These are phyloP conservation scores for Ustilago loliicola DNA, from an alignment of 1,284 basidiomycete genomes.

Conservation along the genomic window DNA sequence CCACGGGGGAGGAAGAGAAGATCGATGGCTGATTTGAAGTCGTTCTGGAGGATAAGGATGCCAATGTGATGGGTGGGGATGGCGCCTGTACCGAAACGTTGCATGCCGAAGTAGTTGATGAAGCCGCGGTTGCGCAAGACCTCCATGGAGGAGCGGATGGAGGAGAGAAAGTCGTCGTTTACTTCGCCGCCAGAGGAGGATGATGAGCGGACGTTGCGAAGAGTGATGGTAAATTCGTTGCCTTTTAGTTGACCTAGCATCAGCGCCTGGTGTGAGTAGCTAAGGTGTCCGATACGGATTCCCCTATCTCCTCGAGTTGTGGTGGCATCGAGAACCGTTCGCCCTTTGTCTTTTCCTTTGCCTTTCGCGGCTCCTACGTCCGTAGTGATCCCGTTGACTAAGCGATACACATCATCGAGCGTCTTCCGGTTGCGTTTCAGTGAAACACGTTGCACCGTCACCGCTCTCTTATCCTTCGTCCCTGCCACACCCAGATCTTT, in stretches of 20 bases:
- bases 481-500: conserved; percentile 87
- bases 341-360: conserved; percentile 37
- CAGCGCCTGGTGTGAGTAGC: conserved; percentile 83
- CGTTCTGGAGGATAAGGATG: conserved; percentile 84
- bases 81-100: conserved; percentile 95
- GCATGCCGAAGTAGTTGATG: conserved; percentile 99
- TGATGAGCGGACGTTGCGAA: conserved; percentile 77
- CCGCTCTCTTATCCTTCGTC: conserved; percentile 97
- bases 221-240: conserved; percentile 93
- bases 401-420: conserved; percentile 84
- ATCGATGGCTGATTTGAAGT: conserved; percentile 73
- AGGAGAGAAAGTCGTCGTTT: conserved; percentile 52
- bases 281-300: conserved; percentile 87
- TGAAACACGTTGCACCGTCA: conserved; percentile 92
- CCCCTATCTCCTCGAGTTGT: conserved; percentile 74
- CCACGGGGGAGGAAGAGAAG: conserved; percentile 52
- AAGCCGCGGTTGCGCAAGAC: conserved; percentile 88
- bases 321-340: conserved; percentile 39
- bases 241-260: conserved; percentile 96
- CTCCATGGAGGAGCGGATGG: conserved; percentile 82
- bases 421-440: conserved; percentile 83
- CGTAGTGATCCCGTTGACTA: conserved; percentile 71
- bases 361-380: conserved; percentile 48
- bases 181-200: conserved; percentile 5
- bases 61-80: conserved; percentile 96